These are phyloP conservation scores for Anethum foeniculum DNA, from an alignment of 140 eudicot genomes.

Conservation along the genomic window DNA sequence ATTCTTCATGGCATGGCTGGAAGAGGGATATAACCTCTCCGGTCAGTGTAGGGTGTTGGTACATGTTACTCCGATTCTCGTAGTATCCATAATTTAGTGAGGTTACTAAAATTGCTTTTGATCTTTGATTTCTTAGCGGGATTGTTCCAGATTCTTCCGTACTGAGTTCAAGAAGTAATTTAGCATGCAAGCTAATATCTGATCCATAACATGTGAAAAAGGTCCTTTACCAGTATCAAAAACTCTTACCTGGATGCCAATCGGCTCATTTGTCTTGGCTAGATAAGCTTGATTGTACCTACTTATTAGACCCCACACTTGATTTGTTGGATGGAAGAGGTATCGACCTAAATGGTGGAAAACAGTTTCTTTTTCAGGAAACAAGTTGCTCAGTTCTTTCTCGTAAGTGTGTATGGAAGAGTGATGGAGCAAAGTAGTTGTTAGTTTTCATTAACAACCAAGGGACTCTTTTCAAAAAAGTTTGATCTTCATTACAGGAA, in stretches of 20 bases:
- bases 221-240: conserved; percentile 18
- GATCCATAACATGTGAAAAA: conserved; percentile 21
- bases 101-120: conserved; percentile 25
- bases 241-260: conserved; percentile 28
- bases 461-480: conserved; percentile 9
- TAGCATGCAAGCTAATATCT: conserved; percentile 21
- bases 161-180: conserved; percentile 20
- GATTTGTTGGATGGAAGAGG: conserved; percentile 29
- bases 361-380: conserved; percentile 25
- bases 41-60: conserved; percentile 17
- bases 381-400: conserved; percentile 21
- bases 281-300: conserved; percentile 25
- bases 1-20: conserved; percentile 27
- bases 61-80: conserved; percentile 19
- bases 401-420: conserved; percentile 24
- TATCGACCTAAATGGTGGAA: conserved; percentile 28
- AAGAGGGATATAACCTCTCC: conserved; percentile 21
- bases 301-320: conserved; percentile 29
- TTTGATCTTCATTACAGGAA: conserved; percentile 32
- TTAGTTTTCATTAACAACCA: conserved; percentile 25
- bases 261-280: conserved; percentile 27
- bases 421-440: conserved; percentile 30
- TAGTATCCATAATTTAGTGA: conserved; percentile 21
- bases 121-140: conserved; percentile 4
- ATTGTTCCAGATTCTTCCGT: not conserved